Base-by-base conservation (phyloP, 2,329 filamentous ascomycete species). In the Xylariaceae sp. region DNA sequence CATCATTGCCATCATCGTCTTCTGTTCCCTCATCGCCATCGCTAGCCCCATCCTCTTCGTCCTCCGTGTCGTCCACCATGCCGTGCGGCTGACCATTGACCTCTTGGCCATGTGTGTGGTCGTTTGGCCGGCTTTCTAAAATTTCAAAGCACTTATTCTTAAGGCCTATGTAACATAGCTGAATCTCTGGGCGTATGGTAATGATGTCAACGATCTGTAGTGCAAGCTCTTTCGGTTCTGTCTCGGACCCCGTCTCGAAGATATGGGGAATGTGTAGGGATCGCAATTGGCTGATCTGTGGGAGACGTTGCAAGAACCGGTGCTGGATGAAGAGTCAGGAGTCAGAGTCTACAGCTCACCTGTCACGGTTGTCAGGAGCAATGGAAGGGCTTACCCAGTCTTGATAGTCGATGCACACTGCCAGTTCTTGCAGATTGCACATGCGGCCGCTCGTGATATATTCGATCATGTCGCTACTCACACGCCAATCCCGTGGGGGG, bases 121-220 rank as follows among this genome's bases (percentile, higher is more conserved):
- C 35, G 17, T 34, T 26, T 4, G 31, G 31, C n/a, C 42, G 76
- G 2, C 66, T 66, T 60, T 93, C 87, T 7, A 89, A 64, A 24
- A 93, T 85, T 60, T 93, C 87, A 56, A 87, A 93, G 63, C 88
- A 93, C 62, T 89, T 90, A 31, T 69, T 71, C n/a, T 74, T 74
- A 40, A 93, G 78, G 15, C 84, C 88, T 52, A 91, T 75, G 56
- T 90, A 91, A 61, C 82, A 87, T 12, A 93, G 71, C 55, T 84
- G 81, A 19, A 90, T 77, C 52, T 90, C 85, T 0, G 85, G 84
- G 4, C 85, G 76, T 13, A 93, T 69, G 11, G 84, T 81, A 40
- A 91, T 81, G 34, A 90, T 86, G 59, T 91, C 85, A 24, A 89
- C 74, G 35, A 91, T 77, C 57, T 90, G 85, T 47, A 87, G 68